Evolutionary conservation across 129 eudicot genomes (phyloP), one percentile per base, ranked within the genome.

Genomic region (Flaveria linearis): DNA sequence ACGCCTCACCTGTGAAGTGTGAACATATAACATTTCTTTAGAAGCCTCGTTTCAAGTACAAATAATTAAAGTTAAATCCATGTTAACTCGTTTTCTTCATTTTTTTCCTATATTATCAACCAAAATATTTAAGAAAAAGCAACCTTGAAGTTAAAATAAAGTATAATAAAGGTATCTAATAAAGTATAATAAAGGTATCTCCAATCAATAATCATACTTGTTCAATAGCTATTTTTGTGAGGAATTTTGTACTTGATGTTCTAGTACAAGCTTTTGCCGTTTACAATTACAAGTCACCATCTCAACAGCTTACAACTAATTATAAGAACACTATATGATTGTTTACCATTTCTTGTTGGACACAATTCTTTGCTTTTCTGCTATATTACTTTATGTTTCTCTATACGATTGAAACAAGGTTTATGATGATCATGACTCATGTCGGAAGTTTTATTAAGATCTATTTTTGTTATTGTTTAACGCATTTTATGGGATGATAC

Each of bases 241-340:
- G 17, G 11, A 66, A 66, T 15, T 66, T n/a, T n/a, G 51, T 66
- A 66, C 49, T 8, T 17, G 25, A 66, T 66, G 9, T 39, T 66
- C 50, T 0, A n/a, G 71, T 66, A 66, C 71, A 66, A 9, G 68
- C 45, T 62, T 28, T 26, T 62, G 43, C 42, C 68, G 4, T 61
- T 5, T 26, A 61, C 30, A n/a, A n/a, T 5, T 26, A 62, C 22
- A 62, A 14, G 42, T 62, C 68, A 26, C n/a, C 43, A 62, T 26
- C 68, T 62, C 42, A 62, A 62, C 68, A 62, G 15, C 70, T 36
- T 64, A 64, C 70, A 33, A 64, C 47, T 2, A 30, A 16, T 6
- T 28, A 16, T 36, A 62, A 25, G 41, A 61, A 26, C 42, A 12
- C 43, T 23, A 14, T 14, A 30, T 64, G 9, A 64, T 16, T 30